Conservation (phyloP, 176 grass and related monocot species). For the Bolboschoenus planiculmis region DNA sequence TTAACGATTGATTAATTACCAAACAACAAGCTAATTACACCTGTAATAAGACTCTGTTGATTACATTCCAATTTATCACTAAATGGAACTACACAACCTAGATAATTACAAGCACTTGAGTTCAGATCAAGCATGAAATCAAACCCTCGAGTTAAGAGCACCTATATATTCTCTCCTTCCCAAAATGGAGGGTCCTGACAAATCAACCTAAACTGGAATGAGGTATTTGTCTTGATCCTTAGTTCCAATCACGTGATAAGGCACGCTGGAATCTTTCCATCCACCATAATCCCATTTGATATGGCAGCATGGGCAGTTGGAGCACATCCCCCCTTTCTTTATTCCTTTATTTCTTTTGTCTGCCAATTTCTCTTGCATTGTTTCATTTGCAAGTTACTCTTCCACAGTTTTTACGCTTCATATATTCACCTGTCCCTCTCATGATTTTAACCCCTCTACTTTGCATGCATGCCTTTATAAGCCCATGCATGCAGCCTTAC, state of each 20-base stretch:
- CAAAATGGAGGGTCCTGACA: background rate
- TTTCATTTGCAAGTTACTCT: conserved; percentile 13
- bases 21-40: background rate
- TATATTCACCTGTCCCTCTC: background rate
- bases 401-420: background rate
- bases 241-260: conserved; percentile 11
- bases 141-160: background rate
- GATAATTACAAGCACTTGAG: conserved; percentile 3
- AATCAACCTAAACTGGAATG: conserved; percentile 16
- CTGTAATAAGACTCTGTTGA: background rate
- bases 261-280: conserved; percentile 2
- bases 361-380: background rate
- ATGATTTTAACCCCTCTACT: background rate
- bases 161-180: background rate
- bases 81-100: background rate
- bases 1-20: background rate
- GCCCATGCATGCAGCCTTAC: conserved; percentile 6
- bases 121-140: background rate
- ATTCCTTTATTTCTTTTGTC: conserved; percentile 11
- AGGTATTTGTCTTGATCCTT: conserved; percentile 2
- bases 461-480: conserved; percentile 21
- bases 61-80: background rate
- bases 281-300: conserved; percentile 2
- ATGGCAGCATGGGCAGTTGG: conserved; percentile 5
- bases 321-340: background rate